Evolutionary conservation across 768 basidiomycete genomes (phyloP).

Genomic region (Pleurotus eryngii): DNA sequence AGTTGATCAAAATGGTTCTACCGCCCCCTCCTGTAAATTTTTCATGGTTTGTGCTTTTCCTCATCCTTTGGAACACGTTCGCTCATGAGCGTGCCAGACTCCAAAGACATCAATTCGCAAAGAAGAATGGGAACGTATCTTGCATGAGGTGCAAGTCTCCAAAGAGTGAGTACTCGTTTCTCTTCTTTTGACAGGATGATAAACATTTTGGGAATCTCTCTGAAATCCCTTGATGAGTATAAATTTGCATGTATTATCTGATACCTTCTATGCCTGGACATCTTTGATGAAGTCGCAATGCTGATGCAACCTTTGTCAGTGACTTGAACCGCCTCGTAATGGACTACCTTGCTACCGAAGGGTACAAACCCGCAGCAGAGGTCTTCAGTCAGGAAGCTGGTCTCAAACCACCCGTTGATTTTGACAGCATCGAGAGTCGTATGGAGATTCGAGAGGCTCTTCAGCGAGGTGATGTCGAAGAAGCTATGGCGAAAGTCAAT

Average conservation of each 20-base stretch:
- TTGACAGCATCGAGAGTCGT: constrained; percentile 88
- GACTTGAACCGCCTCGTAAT: constrained; percentile 93
- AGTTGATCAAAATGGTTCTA: background rate
- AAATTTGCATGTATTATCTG: constrained; percentile 91
- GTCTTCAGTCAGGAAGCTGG: constrained; percentile 90
- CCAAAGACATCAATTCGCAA: constrained; percentile 62
- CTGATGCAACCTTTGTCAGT: constrained; percentile 42
- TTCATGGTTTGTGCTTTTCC: constrained; percentile 10
- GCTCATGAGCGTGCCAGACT: constrained; percentile 23
- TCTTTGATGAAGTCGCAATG: constrained; percentile 4
- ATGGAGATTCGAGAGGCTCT: constrained; percentile 94
- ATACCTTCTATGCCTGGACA: constrained; percentile 30
- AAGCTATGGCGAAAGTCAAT: constrained; percentile 92
- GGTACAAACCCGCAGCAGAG: constrained; percentile 94
- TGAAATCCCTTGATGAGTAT: constrained; percentile 71
- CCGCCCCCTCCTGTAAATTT: background rate
- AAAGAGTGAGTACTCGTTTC: constrained; percentile 73
- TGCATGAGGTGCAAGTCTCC: constrained; percentile 78
- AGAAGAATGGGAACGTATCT: constrained; percentile 83
- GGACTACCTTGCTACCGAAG: constrained; percentile 97
- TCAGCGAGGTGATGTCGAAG: constrained; percentile 91
- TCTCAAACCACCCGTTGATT: constrained; percentile 73
- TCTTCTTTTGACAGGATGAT: constrained; percentile 49
- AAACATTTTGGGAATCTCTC: constrained; percentile 99
- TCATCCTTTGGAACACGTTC: background rate